Percentiles rank a stretch among this genome's conserved stretches.
Evolutionary conservation across 2,329 filamentous ascomycete species (phyloP).

Genomic region (Aspergillus puulaauensis): DNA sequence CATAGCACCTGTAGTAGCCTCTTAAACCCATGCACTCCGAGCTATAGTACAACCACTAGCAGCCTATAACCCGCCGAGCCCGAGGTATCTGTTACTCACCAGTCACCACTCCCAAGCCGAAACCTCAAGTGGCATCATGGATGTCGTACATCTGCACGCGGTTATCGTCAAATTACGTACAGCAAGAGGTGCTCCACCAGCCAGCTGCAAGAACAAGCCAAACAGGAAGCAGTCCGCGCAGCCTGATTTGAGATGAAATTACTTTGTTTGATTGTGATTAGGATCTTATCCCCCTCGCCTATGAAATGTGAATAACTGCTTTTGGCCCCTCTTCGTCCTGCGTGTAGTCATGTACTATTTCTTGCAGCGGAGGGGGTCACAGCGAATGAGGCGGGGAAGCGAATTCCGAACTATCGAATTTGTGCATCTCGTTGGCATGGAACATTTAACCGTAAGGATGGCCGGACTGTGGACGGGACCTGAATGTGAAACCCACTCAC

Average conservation of each 20-base stretch:
- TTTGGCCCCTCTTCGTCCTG: too few relatives aligned
- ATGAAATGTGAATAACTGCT: too few relatives aligned
- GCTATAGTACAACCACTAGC: background rate
- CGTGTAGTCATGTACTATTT: too few relatives aligned
- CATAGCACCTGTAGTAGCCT: too few relatives aligned
- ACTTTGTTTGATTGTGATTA: background rate
- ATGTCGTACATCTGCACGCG: constrained; percentile 14
- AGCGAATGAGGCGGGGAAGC: too few relatives aligned
- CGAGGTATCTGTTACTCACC: background rate
- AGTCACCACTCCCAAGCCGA: background rate
- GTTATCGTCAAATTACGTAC: constrained; percentile 15
- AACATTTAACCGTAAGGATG: background rate
- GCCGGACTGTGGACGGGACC: too few relatives aligned
- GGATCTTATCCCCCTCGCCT: background rate
- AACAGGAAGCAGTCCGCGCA: background rate
- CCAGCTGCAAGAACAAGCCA: background rate
- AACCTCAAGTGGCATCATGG: background rate
- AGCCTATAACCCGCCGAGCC: background rate
- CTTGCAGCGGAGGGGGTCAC: too few relatives aligned
- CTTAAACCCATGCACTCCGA: too few relatives aligned
- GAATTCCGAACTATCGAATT: constrained; percentile 4
- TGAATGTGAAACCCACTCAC: too few relatives aligned
- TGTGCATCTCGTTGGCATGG: background rate
- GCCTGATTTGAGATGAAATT: background rate
- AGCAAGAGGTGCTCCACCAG: background rate